Percentiles rank a stretch among this genome's conserved stretches.
These are phyloP conservation scores for Ceratobasidium sp. DNA, from an alignment of 1,284 basidiomycete species.

Conservation along the genomic window DNA sequence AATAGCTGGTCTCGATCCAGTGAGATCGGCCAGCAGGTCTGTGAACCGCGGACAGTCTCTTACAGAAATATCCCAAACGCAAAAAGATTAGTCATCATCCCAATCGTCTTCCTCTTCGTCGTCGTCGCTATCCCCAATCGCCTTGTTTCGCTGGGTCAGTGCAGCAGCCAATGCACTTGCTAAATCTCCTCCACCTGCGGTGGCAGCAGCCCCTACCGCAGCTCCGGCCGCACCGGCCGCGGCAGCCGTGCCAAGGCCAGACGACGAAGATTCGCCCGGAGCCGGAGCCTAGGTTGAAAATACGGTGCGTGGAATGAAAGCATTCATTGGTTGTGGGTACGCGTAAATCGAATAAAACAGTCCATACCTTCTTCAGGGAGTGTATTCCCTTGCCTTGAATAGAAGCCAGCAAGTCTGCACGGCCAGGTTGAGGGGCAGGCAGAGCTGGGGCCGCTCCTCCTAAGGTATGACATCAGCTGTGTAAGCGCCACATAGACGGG, in stretches of 20 bases:
- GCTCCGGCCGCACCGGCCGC: slow-evolving; percentile 56
- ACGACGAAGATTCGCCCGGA: slow-evolving; percentile 8
- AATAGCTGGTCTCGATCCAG: background rate
- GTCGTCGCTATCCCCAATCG: slow-evolving; percentile 83
- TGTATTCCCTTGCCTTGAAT: slow-evolving; percentile 76
- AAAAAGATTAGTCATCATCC: slow-evolving; percentile 57
- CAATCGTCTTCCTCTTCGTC: slow-evolving; percentile 91
- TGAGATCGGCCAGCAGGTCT: too few species aligned
- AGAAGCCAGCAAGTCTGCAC: slow-evolving; percentile 67
- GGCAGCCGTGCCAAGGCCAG: slow-evolving; percentile 49
- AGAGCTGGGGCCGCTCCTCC: slow-evolving; percentile 17
- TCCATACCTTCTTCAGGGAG: slow-evolving; percentile 72
- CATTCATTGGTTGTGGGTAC: slow-evolving; percentile 20
- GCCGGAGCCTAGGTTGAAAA: slow-evolving; percentile 13
- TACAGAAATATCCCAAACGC: background rate
- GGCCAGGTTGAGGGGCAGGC: slow-evolving; percentile 51
- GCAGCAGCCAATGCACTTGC: slow-evolving; percentile 72
- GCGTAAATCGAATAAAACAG: background rate
- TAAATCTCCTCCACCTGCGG: slow-evolving; percentile 61
- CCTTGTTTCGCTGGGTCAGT: slow-evolving; percentile 80
- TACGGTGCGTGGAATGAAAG: too few species aligned
- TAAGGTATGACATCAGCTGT: background rate
- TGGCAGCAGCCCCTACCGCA: slow-evolving; percentile 55
- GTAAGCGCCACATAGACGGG: background rate
- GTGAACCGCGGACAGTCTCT: background rate